Base-by-base conservation (phyloP, 768 basidiomycete genomes). In the Crucibulum laeve region DNA sequence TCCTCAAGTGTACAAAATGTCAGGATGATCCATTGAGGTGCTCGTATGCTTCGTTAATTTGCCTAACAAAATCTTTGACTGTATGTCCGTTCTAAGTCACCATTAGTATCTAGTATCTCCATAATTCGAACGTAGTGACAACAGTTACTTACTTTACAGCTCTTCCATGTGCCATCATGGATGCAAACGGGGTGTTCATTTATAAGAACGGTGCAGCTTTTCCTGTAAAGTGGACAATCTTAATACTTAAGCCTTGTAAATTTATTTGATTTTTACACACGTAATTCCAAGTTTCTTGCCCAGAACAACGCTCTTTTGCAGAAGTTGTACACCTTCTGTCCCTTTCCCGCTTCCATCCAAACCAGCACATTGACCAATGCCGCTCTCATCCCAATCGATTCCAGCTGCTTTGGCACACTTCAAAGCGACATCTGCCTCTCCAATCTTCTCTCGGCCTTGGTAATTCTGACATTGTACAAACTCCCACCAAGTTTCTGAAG, bases 151-250 rank as follows among this genome's bases (percentile, higher is more conserved):
- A 88, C 87, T 64, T 87, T 80, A 59, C 88, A 94, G 36, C 82
- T 64, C 56, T 85, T 80, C 90, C 91, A 92, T 38, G 65, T 74
- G 5, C 70, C 79, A 55, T 93, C 89, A 43, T 82, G 84, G 30
- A 91, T 71, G 55, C 90, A 92, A 11, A 84, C 79, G 49, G 74
- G 65, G 50, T 67, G 70, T 2, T 70, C 74, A 53, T 77, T 84
- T 54, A 97, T 87, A 28, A 91, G 54, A 35, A 97, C 70, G 5
- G 92, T 92, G 67, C 93, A 96, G 58, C 91, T 93, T 65, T 84
- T 92, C 43, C 82, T 87, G 54, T 43, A 28, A 22, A 44, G 14
- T n/a, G 10, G n/a, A 30, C n/a, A 10, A n/a, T 30, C 14, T 21
- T 10, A 11, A 8, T 37, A 10, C 36, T 11, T 10, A n/a, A 10